Evolutionary conservation across 495 filamentous ascomycete genomes (phyloP).

Genomic region (Astrocystis sublimbata): DNA sequence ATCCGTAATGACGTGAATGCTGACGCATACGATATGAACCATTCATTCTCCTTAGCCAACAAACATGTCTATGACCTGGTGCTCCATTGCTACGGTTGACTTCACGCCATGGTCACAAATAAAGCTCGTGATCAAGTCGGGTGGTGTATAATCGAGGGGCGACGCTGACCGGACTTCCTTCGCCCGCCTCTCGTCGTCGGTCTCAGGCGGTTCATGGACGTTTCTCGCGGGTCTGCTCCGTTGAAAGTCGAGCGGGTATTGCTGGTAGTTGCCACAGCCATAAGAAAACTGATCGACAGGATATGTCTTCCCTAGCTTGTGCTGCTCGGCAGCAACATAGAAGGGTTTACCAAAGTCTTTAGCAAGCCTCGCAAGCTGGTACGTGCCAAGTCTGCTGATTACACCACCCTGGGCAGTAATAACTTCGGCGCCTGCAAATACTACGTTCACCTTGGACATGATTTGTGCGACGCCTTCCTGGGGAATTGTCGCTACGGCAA

Average conservation of each 20-base stretch:
- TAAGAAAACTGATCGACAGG: conserved; percentile 78
- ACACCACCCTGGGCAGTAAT: conserved; percentile 93
- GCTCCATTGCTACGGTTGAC: conserved; percentile 36
- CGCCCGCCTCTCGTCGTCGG: conserved; percentile 34
- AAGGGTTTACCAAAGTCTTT: conserved; percentile 77
- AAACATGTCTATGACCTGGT: conserved; percentile 33
- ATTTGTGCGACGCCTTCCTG: conserved; percentile 80
- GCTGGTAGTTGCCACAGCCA: conserved; percentile 37
- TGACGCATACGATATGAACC: neutral
- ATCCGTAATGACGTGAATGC: neutral
- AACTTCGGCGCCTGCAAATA: conserved; percentile 91
- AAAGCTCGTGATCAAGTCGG: conserved; percentile 67
- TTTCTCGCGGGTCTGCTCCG: conserved; percentile 27
- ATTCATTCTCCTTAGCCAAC: conserved; percentile 16
- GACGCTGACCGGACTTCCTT: conserved; percentile 31
- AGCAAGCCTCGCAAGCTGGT: conserved; percentile 82
- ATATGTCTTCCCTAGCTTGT: conserved; percentile 83
- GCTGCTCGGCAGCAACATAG: conserved; percentile 90
- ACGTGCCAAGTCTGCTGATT: conserved; percentile 86
- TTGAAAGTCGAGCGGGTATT: conserved; percentile 30
- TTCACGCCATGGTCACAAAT: conserved; percentile 48
- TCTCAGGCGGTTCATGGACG: conserved; percentile 51
- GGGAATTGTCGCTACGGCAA: conserved; percentile 82
- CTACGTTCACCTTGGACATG: conserved; percentile 76
- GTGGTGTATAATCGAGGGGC: conserved; percentile 85